Percentiles rank a stretch among this genome's conserved stretches.
phyloP scores from a whole-genome alignment of 495 filamentous ascomycete genomes.

The Penicillium taxi region DNA sequence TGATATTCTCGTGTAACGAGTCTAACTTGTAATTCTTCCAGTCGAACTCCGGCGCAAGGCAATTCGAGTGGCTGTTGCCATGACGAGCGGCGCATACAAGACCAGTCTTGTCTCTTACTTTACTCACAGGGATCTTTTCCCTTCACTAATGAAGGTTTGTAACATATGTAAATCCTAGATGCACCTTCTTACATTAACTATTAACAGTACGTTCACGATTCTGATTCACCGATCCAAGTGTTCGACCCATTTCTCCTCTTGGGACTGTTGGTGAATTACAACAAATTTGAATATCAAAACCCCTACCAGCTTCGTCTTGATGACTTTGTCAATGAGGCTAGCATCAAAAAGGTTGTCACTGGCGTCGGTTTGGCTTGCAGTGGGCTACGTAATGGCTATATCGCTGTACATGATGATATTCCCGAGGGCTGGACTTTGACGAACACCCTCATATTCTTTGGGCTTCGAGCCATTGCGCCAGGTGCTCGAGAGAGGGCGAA shows the following conservation, averaged over 20 bases:
- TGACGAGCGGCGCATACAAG: conserved; percentile 88
- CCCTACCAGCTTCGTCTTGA: conserved; percentile 92
- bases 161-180: not conserved
- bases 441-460: conserved; percentile 74
- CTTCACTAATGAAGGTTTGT: conserved; percentile 83
- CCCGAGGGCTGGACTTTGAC: conserved; percentile 84
- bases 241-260: conserved; percentile 74
- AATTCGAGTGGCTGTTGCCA: conserved; percentile 69
- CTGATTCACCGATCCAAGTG: conserved; percentile 51
- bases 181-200: not conserved
- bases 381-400: conserved; percentile 60
- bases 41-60: conserved; percentile 72
- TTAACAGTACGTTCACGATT: conserved; percentile 80
- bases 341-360: conserved; percentile 73
- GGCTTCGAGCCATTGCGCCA: conserved; percentile 67
- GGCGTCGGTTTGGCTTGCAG: conserved; percentile 65
- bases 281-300: conserved; percentile 98
- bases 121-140: conserved; percentile 90
- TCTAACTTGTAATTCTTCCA: conserved; percentile 18
- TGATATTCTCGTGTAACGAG: no score
- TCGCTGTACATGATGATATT: conserved; percentile 85
- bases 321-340: conserved; percentile 89
- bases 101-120: conserved; percentile 92
- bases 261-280: conserved; percentile 93
- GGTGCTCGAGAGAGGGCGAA: conserved; percentile 48